Evolutionary conservation across 1,139 yeast species (phyloP), one percentile per base, ranked within the genome.

Genomic region (Saccharomycopsis crataegensis): DNA sequence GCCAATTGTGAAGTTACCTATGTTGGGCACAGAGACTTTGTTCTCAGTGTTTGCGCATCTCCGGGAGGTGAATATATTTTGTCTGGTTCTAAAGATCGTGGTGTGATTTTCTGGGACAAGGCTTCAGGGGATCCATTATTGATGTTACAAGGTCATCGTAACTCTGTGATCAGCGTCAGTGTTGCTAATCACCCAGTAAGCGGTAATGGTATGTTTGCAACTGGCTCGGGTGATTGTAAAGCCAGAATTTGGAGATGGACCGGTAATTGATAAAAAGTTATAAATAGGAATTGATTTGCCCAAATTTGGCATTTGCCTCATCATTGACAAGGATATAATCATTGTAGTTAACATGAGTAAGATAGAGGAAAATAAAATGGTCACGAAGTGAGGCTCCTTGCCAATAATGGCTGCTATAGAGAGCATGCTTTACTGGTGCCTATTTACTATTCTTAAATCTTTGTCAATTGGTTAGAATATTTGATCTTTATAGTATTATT

Each of bases 141-240:
- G 66, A 89, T 91, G 96, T 77, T 93, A 62, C 98, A 91, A 72
- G 98, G 98, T 43, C 99, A 93, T 70, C 83, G 95, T 69, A 93
- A 93, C 73, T 87, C 96, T 33, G 98, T 93, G 51, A 93, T 93
- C 61, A 84, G 95, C 52, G 98, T 93, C 45, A 93, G 96, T 46
- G 97, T 93, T 22, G 83, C 93, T 47, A 83, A 83, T 65, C 85
- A 90, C 46, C 78, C 78, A 58, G 86, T 84, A 56, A 74, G 79
- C 54, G 90, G 86, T 62, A 67, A 69, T 45, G 83, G 84, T 46
- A 82, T 89, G 61, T 93, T 93, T 75, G 99, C 98, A 53, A 91
- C 98, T 22, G 99, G 99, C 58, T 82, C 93, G 69, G 99, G 99
- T 67, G 99, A 93, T 71, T 91, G 96, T 70, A 88, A 91, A 69